phyloP scores from a whole-genome alignment of 495 filamentous ascomycete species.

The Annulohypoxylon bovei region DNA sequence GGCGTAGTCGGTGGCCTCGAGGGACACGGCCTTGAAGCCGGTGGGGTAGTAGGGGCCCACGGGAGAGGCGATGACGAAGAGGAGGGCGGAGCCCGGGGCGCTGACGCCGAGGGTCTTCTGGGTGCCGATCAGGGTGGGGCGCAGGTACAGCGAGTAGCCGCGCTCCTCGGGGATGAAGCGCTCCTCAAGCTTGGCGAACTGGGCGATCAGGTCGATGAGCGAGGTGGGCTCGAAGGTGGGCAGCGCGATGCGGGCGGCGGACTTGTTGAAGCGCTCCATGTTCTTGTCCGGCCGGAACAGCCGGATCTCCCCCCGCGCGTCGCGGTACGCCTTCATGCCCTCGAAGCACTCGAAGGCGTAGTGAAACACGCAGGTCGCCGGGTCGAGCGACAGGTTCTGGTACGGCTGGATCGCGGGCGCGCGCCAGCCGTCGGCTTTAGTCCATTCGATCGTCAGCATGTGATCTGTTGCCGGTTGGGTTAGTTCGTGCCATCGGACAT shows the following conservation, averaged over 20 bases:
- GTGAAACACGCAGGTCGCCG: slow-evolving; percentile 96
- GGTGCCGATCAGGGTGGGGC: slow-evolving; percentile 96
- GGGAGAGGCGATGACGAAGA: slow-evolving; percentile 95
- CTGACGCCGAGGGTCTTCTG: slow-evolving; percentile 92
- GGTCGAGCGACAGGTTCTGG: slow-evolving; percentile 95
- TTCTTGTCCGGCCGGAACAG: slow-evolving; percentile 97
- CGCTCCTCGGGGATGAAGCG: slow-evolving; percentile 85
- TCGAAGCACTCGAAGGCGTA: slow-evolving; percentile 98
- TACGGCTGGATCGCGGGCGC: slow-evolving; percentile 86
- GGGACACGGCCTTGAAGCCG: slow-evolving; percentile 93
- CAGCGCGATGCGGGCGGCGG: slow-evolving; percentile 87
- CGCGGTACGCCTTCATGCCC: slow-evolving; percentile 98
- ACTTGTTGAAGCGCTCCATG: slow-evolving; percentile 92
- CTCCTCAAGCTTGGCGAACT: slow-evolving; percentile 81
- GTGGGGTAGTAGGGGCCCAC: slow-evolving; percentile 98
- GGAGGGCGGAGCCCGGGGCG: slow-evolving; percentile 86
- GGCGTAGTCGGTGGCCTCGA: slow-evolving; percentile 93
- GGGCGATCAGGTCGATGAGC: slow-evolving; percentile 80
- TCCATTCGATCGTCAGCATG: slow-evolving; percentile 97
- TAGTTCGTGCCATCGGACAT: background rate
- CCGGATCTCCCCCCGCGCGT: slow-evolving; percentile 74
- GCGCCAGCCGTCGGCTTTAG: slow-evolving; percentile 77
- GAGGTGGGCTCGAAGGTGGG: slow-evolving; percentile 78
- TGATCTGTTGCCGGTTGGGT: slow-evolving; percentile 74
- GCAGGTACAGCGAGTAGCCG: slow-evolving; percentile 93